Evolutionary conservation across 2,329 filamentous ascomycete species (phyloP), one percentile per base, ranked within the genome.

Genomic region (Biscogniauxia marginata): DNA sequence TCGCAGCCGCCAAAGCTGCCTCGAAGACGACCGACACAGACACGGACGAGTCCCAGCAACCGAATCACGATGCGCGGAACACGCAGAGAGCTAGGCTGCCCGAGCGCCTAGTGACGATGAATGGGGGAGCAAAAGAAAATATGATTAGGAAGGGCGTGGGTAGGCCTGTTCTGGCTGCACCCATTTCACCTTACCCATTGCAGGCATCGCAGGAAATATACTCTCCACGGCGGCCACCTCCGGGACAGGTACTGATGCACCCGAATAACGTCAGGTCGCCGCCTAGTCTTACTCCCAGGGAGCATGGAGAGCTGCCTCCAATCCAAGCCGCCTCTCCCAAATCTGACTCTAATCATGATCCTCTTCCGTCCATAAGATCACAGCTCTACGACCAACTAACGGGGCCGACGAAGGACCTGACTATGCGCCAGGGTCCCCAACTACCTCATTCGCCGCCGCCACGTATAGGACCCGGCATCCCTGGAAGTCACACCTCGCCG

Each of bases 401-500:
- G 13, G 69, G 71, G 48, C 62, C 72, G 25, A 63, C 73, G 5
- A 67, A 67, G 18, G 71, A 71, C 46, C 60, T 68, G 4, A 60
- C 63, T 24, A 65, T 70, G 54, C 67, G 68, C 20, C 58, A 59
- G 23, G 60, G 46, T 34, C 60, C 55, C 60, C 64, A 62, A 8
- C 72, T 66, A 49, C 64, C 70, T 24, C 71, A 71, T 24, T 75
- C 74, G 3, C 73, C 75, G 1, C 71, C 75, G 16, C 64, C 70
- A 2, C 70, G 66, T 4, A 61, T 76, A 19, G 63, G 67, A 6
- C n/a, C n/a, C n/a, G 62, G 66, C 2, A 65, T 77, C n/a, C 60
- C 70, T n/a, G 64, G 67, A 16, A 68, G 65, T 24, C 73, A 80
- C 66, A 62, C 61, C 1, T 76, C 80, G 19, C 79, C 82, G 9